These are phyloP conservation scores for Agaricus subrufescens DNA, from an alignment of 768 basidiomycete genomes.

Conservation along the genomic window DNA sequence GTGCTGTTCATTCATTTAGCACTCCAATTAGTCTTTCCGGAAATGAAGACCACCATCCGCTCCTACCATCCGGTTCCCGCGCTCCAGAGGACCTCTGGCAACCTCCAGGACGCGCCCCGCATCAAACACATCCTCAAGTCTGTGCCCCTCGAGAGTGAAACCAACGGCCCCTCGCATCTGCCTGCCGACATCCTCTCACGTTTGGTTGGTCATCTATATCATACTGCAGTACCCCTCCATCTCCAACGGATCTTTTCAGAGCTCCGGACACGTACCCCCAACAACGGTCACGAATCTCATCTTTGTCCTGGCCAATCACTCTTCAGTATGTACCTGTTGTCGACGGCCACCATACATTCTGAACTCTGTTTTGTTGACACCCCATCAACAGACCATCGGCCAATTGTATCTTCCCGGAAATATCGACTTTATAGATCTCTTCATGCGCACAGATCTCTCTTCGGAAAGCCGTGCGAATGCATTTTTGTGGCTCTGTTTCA, in stretches of 20 bases:
- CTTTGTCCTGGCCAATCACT: slow-evolving; percentile 62
- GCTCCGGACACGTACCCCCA: slow-evolving; percentile 51
- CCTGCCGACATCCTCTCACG: slow-evolving; percentile 54
- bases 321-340: slow-evolving; percentile 29
- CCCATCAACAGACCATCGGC: slow-evolving; percentile 41
- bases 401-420: slow-evolving; percentile 67
- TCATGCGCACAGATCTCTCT: slow-evolving; percentile 67
- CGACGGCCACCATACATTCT: background rate
- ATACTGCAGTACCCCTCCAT: slow-evolving; percentile 7
- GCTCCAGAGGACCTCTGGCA: slow-evolving; percentile 62
- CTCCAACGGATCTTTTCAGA: slow-evolving; percentile 22
- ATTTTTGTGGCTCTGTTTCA: slow-evolving; percentile 84
- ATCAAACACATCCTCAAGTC: slow-evolving; percentile 74
- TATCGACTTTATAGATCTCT: slow-evolving; percentile 76
- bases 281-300: slow-evolving; percentile 69
- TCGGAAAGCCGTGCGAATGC: slow-evolving; percentile 71
- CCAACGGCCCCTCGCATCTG: slow-evolving; percentile 42
- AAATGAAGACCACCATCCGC: slow-evolving; percentile 73
- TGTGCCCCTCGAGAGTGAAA: slow-evolving; percentile 42
- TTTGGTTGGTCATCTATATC: slow-evolving; percentile 34
- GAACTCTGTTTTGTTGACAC: background rate
- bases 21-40: slow-evolving; percentile 56
- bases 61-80: slow-evolving; percentile 78
- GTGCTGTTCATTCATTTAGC: slow-evolving; percentile 2
- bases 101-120: slow-evolving; percentile 74